Base-by-base conservation (phyloP, 805 yeast species). In the Cyberlindnera mrakii region DNA sequence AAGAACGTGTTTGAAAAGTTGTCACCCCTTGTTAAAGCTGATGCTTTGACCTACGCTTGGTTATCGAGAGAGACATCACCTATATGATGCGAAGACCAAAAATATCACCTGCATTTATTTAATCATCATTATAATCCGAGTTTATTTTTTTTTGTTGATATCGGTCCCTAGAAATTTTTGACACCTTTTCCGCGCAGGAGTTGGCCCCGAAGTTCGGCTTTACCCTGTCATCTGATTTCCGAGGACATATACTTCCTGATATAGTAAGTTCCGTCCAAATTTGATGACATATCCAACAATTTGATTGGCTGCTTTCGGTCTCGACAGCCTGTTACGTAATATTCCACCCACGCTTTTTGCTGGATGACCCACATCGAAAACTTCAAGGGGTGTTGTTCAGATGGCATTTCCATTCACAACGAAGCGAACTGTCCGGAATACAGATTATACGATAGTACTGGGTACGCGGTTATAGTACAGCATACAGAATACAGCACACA, bases 1-100 rank as follows among this genome's bases (percentile, higher is more conserved):
- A 53, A 58, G 9, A 60, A 59, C 27, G 73, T 89, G 17, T 75
- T 83, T 72, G 59, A 69, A 4, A 73, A 68, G 17, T 60, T 85
- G 35, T 66, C 64, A 33, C 75, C 66, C 11, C 66, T 69, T 50
- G 59, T 87, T 42, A 74, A 76, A 46, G 78, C 73, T 4, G 83
- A 80, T 45, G 67, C 70, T n/a, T 61, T 75, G 18, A 83, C 90
- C 0, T 71, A 71, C 50, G 68, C 68, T 34, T 91, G 96, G 95
- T 67, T 91, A 38, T 62, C 74, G 51, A 74, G 74, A 47, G 95
- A 88, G 62, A 67, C 69, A 1, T 31, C 51, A 2, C 41, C 53
- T 17, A 33, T 31, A 7, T 39, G 17, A 35, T 20, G 5, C 20
- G 8, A 33, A 23, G 29, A 10, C 16, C 27, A 23, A 10, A 23